Conservation (phyloP, 441 rosid species). For the Pelargonium citronellum region DNA sequence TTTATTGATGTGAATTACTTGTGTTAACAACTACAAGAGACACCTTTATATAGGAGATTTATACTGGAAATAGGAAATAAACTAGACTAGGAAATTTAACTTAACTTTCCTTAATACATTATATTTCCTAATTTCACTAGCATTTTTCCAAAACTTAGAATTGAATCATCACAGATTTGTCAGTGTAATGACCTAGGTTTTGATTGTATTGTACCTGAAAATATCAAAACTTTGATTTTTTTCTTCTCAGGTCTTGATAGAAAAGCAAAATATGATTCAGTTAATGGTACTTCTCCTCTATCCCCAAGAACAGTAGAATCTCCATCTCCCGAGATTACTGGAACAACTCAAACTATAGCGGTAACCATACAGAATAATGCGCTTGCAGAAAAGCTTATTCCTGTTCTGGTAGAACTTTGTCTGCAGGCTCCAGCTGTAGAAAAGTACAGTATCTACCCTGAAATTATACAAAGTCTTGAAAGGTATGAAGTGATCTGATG, state of each 20-base stretch:
- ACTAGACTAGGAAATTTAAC: too few relatives aligned
- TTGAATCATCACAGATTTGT: neutral
- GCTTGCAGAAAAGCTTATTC: slow-evolving; percentile 83
- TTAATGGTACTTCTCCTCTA: slow-evolving; percentile 42
- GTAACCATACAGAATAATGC: slow-evolving; percentile 42
- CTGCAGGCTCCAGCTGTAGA: slow-evolving; percentile 65
- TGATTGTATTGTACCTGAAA: slow-evolving; percentile 12
- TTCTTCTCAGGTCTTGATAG: slow-evolving; percentile 32
- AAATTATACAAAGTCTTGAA: slow-evolving; percentile 78
- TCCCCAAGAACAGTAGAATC: slow-evolving; percentile 37
- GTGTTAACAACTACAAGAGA: too few relatives aligned
- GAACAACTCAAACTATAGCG: slow-evolving; percentile 28
- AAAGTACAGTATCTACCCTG: slow-evolving; percentile 65
- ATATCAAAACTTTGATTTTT: slow-evolving; percentile 24
- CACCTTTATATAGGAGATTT: too few relatives aligned
- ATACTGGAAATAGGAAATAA: too few relatives aligned
- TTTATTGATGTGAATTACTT: too few relatives aligned
- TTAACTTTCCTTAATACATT: too few relatives aligned
- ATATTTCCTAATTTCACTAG: too few relatives aligned
- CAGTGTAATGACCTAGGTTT: slow-evolving; percentile 12
- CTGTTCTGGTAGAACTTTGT: slow-evolving; percentile 74
- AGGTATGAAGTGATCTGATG: slow-evolving; percentile 43
- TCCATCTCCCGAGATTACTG: slow-evolving; percentile 28
- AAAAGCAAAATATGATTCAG: slow-evolving; percentile 27
- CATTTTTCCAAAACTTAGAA: too few relatives aligned